These are phyloP conservation scores for barrel medic (Medicago truncatula) DNA, from an alignment of 306 rosid genomes.

Conservation along the genomic window DNA sequence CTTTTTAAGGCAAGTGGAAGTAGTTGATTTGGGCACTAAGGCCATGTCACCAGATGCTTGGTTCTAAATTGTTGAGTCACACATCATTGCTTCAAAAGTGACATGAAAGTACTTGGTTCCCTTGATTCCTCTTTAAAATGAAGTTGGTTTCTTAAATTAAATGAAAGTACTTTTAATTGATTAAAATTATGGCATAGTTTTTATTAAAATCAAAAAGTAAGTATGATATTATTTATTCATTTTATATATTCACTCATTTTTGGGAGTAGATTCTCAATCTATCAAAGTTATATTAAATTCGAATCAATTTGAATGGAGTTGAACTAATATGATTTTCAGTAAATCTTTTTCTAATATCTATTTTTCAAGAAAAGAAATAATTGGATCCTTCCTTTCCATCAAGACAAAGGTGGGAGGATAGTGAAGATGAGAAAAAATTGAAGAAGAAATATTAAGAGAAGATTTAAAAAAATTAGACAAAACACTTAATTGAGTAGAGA, in stretches of 20 bases:
- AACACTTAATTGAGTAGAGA: too few species aligned
- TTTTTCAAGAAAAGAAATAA: too few species aligned
- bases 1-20: slow-evolving; percentile 52
- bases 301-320: background rate
- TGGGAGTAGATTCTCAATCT: too few species aligned
- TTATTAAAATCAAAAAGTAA: background rate
- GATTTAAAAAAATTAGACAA: too few species aligned
- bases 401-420: background rate
- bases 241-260: background rate
- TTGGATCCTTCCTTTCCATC: background rate
- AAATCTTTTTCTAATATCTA: background rate
- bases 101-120: slow-evolving; percentile 38
- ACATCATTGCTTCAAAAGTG: slow-evolving; percentile 45
- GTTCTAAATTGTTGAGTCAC: slow-evolving; percentile 45
- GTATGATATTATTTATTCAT: background rate
- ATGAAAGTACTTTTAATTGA: background rate
- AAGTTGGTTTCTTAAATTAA: background rate
- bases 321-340: background rate
- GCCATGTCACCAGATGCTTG: slow-evolving; percentile 53
- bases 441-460: background rate
- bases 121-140: slow-evolving; percentile 28
- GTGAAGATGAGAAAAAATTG: background rate
- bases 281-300: too few species aligned
- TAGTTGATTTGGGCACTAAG: slow-evolving; percentile 46
- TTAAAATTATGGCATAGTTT: background rate